Base-by-base conservation (phyloP, 2,329 filamentous ascomycete genomes). In the Aureobasidium uvarum region DNA sequence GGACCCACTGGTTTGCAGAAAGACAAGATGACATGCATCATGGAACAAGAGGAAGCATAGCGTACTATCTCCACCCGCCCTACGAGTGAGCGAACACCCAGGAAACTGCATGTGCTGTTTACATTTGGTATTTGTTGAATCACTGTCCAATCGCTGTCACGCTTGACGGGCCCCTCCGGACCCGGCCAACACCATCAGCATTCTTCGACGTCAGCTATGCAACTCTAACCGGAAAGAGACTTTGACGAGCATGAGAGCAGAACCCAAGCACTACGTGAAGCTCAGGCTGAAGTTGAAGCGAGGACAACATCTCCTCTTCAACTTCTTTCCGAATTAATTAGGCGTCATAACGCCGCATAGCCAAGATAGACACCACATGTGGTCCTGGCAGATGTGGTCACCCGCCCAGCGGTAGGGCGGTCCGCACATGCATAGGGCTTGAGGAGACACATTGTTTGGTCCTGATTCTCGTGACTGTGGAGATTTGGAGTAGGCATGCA, bases 1-100 rank as follows among this genome's bases (percentile, higher is more conserved):
- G 55, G 65, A 66, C 55, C 65, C 58, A 66, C 65, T 59, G 58
- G 65, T 62, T 63, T 66, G 65, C 65, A 62, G 59, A 52, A 33
- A 51, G 59, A 62, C 59, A 62, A 52, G 59, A 62, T 52, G 45
- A 62, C 58, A 33, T 62, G 58, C 58, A 41, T 62, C 56, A 51
- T 39, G 41, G 33, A 52, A 52, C 36, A 62, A 52, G 58, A 51
- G 45, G 33, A 33, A 41, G 33, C 33, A 20, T 62, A 41, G 58
- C 23, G 58, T 62, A 45, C 28, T 33, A 33, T 51, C 13, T 25
- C 14, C 45, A 11, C 46, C 20, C 33, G 23, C 36, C 31, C 55
- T 28, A 48, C 56, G 28, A 60, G 56, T 28, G 41, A 60, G 56
- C 41, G 41, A 59, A 36, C 18, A 18, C 23, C 39, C 31, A 10